A percentile compares a stretch with the other conserved stretches of the same genome.
Conservation (phyloP, 495 filamentous ascomycete genomes). For the Pseudevernia furfuracea region DNA sequence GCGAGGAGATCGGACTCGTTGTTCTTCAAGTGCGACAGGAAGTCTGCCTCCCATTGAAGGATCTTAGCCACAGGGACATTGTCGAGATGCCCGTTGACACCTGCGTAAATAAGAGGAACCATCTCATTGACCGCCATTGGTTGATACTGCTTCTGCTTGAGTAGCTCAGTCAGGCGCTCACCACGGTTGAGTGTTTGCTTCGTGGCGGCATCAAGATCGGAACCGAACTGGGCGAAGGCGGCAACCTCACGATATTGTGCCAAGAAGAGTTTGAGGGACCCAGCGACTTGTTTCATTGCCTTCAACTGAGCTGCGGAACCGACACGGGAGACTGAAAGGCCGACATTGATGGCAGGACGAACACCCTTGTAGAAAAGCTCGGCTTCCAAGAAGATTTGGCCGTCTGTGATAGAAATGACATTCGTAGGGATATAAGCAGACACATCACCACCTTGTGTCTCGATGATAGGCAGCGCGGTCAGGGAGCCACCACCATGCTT, state of each 20-base stretch:
- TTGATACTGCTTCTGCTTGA: conserved; percentile 99
- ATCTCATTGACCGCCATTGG: conserved; percentile 99
- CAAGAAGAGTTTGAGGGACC: conserved; percentile 99
- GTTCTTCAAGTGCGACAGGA: conserved; percentile 82
- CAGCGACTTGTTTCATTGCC: conserved; percentile 99
- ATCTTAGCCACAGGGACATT: conserved; percentile 78
- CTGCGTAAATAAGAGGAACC: conserved; percentile 98
- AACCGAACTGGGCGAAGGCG: conserved; percentile 99
- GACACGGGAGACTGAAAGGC: conserved; percentile 99
- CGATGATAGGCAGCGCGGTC: conserved; percentile 96
- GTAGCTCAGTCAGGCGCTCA: conserved; percentile 97
- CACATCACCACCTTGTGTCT: conserved; percentile 99
- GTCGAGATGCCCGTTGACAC: conserved; percentile 96
- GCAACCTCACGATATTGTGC: conserved; percentile 99
- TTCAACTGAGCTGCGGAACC: conserved; percentile 99
- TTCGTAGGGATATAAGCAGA: conserved; percentile 99
- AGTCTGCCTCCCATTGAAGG: conserved; percentile 85
- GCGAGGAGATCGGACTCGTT: conserved; percentile 77
- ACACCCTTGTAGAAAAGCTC: conserved; percentile 99
- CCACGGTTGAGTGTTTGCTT: conserved; percentile 98
- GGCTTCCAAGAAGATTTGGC: conserved; percentile 99
- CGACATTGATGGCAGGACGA: conserved; percentile 99
- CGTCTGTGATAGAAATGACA: conserved; percentile 99
- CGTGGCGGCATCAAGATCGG: conserved; percentile 96
- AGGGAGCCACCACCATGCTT: conserved; percentile 93